Evolutionary conservation across 768 basidiomycete species (phyloP).

Genomic region (Xerocomellus intermedius): DNA sequence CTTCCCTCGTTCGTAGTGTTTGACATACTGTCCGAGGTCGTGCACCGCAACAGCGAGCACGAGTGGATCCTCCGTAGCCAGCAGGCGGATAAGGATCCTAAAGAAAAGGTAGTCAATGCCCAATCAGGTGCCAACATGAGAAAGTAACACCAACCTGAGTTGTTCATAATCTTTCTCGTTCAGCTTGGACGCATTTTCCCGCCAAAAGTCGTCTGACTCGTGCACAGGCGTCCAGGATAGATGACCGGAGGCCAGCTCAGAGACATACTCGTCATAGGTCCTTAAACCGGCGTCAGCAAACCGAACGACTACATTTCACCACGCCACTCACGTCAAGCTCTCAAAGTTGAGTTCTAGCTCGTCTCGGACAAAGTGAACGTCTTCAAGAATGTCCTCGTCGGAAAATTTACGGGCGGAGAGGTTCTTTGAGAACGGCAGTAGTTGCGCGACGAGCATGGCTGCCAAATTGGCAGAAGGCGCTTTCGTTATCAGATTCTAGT

Average conservation of each 20-base stretch:
- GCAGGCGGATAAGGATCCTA: slow-evolving; percentile 72
- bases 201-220: slow-evolving; percentile 97
- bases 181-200: slow-evolving; percentile 84
- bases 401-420: slow-evolving; percentile 84
- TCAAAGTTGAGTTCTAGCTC: slow-evolving; percentile 85
- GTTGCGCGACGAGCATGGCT: slow-evolving; percentile 85
- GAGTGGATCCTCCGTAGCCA: slow-evolving; percentile 65
- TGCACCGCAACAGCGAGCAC: slow-evolving; percentile 91
- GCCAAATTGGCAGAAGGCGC: slow-evolving; percentile 88
- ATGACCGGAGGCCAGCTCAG: slow-evolving; percentile 86
- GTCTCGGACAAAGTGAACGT: slow-evolving; percentile 82
- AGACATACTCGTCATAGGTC: slow-evolving; percentile 94
- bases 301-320: neutral
- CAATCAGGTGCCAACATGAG: neutral
- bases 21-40: slow-evolving; percentile 93
- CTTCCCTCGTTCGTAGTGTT: slow-evolving; percentile 88
- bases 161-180: slow-evolving; percentile 84
- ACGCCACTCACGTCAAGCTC: slow-evolving; percentile 73
- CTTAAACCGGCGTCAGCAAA: slow-evolving; percentile 38
- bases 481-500: slow-evolving; percentile 83
- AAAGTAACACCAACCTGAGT: slow-evolving; percentile 58
- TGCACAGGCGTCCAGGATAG: slow-evolving; percentile 96
- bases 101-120: neutral
- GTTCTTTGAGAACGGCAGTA: slow-evolving; percentile 85
- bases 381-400: slow-evolving; percentile 93